Percentiles rank a stretch among this genome's conserved stretches.
phyloP scores from a whole-genome alignment of 805 yeast genomes.

The Priceomyces castillae region DNA sequence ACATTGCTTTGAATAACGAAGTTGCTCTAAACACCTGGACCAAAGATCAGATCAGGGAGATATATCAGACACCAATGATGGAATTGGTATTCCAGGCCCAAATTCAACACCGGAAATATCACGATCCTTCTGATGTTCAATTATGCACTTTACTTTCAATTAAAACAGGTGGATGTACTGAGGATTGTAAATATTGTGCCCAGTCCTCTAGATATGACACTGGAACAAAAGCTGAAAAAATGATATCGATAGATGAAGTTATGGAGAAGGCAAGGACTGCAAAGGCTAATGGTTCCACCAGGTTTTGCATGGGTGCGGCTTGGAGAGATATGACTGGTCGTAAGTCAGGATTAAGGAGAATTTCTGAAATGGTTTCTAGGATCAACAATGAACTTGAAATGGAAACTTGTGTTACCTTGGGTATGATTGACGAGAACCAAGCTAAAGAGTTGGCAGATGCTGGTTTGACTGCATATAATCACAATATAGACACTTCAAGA shows the following conservation, averaged over 20 bases:
- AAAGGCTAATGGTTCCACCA: constrained; percentile 65
- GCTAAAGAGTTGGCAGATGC: constrained; percentile 57
- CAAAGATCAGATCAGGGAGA: constrained; percentile 53
- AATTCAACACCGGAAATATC: constrained; percentile 61
- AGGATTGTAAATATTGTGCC: constrained; percentile 79
- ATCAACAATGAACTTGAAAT: constrained; percentile 60
- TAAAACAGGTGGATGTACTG: constrained; percentile 79
- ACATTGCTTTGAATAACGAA: constrained; percentile 12
- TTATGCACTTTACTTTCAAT: constrained; percentile 72
- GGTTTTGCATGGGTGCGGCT: constrained; percentile 85
- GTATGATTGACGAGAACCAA: constrained; percentile 71
- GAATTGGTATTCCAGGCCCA: constrained; percentile 61
- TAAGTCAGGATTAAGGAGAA: constrained; percentile 60
- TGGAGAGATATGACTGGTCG: constrained; percentile 86
- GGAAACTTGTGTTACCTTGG: constrained; percentile 80
- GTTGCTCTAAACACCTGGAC: constrained; percentile 50
- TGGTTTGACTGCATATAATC: constrained; percentile 80
- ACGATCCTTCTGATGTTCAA: constrained; percentile 69
- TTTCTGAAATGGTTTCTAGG: constrained; percentile 60
- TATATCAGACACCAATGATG: constrained; percentile 64
- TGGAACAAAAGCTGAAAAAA: constrained; percentile 66
- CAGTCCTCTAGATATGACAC: constrained; percentile 70
- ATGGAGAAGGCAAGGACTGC: constrained; percentile 63
- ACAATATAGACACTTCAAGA: constrained; percentile 76
- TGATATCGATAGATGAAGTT: constrained; percentile 61